phyloP scores from a whole-genome alignment of 2,329 filamentous ascomycete genomes.

The Verticillium nonalfalfae region DNA sequence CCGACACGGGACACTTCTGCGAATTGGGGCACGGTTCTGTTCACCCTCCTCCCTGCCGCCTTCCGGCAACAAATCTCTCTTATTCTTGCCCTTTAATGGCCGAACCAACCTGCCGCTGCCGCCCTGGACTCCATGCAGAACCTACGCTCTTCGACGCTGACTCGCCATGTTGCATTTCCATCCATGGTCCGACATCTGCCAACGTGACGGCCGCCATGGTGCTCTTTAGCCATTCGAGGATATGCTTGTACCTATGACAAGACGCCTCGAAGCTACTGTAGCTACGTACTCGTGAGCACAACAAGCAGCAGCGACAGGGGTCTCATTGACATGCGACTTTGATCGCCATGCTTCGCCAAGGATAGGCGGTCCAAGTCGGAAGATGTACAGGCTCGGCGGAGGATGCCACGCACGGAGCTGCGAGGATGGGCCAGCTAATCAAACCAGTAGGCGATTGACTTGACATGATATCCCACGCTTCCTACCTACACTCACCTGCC shows the following conservation, averaged over 20 bases:
- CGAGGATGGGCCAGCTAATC: conserved; percentile 8
- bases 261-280: neutral
- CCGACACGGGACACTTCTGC: neutral
- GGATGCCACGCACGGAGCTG: conserved; percentile 7
- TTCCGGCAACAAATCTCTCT: neutral
- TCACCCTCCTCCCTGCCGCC: neutral
- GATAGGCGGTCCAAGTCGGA: conserved; percentile 8
- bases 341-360: conserved; percentile 13
- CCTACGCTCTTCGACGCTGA: neutral
- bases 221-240: neutral
- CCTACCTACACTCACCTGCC: neutral
- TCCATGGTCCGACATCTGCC: neutral
- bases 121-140: neutral
- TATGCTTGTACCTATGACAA: neutral
- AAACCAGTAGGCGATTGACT: conserved; percentile 6
- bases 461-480: conserved; percentile 1
- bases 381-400: conserved; percentile 1
- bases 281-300: neutral
- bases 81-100: neutral
- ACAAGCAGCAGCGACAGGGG: neutral
- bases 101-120: neutral
- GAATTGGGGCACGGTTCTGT: neutral
- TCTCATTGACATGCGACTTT: conserved; percentile 7
- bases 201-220: neutral
- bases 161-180: neutral